Evolutionary conservation across 345 rosid genomes (phyloP), one percentile per base, ranked within the genome.

Genomic region (Pseudoturritis turrita): DNA sequence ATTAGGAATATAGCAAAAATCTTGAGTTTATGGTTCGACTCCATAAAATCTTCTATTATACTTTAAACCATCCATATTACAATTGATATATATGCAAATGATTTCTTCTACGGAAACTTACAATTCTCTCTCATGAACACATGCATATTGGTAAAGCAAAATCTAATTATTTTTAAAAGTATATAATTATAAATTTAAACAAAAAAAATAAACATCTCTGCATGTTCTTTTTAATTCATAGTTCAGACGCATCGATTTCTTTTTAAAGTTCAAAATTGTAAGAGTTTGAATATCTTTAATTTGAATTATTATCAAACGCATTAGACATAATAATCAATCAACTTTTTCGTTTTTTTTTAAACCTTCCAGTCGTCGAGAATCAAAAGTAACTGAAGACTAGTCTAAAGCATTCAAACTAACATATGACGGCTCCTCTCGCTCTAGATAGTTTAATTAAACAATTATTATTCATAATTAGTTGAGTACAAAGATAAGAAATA

Each of bases 371-470:
- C 60, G 41, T 72, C 28, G 49, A 15, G 49, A 72, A 44, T 22
- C 40, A 40, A 63, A 72, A 63, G 77, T 28, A 63, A 53, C 55
- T 35, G 29, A 64, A 54, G 77, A 63, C 57, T 45, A 33, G 77
- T 54, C 71, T 63, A 63, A 72, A 72, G 37, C 28, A 54, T 45
- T 53, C 47, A 33, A 72, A 62, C 31, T 59, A n/a, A 52, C 14
- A 35, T 21, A n/a, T 21, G 62, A 62, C 61, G 17, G 52, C 75
- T 25, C 52, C 51, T 12, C 51, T 71, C 18, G 36, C 45, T 29
- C 62, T 40, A 50, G 12, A 28, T 26, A 60, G 12, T 28, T 40
- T 26, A 14, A 9, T 40, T 18, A 15, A 36, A 39, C 22, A 9
- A 53, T 18, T 7, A 39, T 66, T 19, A 23, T 46, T 11, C 33